Percentiles rank a stretch among this genome's conserved stretches.
These are phyloP conservation scores for Neurospora africana DNA, from an alignment of 495 filamentous ascomycete genomes.

Conservation along the genomic window DNA sequence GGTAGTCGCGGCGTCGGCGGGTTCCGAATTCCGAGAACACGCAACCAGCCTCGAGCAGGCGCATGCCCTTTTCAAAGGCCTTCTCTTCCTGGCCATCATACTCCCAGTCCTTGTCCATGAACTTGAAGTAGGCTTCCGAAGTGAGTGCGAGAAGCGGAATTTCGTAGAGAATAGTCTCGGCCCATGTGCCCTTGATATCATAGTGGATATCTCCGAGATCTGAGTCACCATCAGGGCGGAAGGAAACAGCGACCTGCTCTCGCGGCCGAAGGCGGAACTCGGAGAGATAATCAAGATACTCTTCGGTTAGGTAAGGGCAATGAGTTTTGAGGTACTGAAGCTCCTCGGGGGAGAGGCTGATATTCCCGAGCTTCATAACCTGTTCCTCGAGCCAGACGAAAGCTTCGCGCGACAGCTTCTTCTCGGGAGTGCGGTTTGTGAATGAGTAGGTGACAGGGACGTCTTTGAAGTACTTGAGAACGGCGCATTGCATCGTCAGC, in stretches of 20 bases:
- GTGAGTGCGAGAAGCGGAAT: conserved; percentile 86
- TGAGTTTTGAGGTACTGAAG: conserved; percentile 62
- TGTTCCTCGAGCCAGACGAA: conserved; percentile 80
- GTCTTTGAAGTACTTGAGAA: conserved; percentile 80
- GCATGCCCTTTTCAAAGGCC: conserved; percentile 65
- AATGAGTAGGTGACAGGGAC: conserved; percentile 82
- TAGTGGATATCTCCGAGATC: conserved; percentile 69
- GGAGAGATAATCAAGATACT: conserved; percentile 70
- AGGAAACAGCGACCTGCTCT: conserved; percentile 66
- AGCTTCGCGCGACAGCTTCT: conserved; percentile 74
- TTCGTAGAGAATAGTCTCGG: conserved; percentile 95
- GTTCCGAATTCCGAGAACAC: conserved; percentile 91
- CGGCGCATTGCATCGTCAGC: conserved; percentile 94
- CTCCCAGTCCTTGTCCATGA: conserved; percentile 82
- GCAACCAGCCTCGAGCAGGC: conserved; percentile 71
- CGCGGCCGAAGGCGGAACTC: conserved; percentile 69
- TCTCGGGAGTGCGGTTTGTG: conserved; percentile 88
- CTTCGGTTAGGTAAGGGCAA: conserved; percentile 69
- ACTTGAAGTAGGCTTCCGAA: conserved; percentile 94
- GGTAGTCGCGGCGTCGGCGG: conserved; percentile 78
- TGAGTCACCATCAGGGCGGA: conserved; percentile 55
- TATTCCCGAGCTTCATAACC: conserved; percentile 67
- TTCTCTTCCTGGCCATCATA: conserved; percentile 76
- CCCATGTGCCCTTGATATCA: conserved; percentile 69
- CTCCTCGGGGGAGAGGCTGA: conserved; percentile 68